These are phyloP conservation scores for Solanum virginianum DNA, from an alignment of 257 asterid species.

Conservation along the genomic window DNA sequence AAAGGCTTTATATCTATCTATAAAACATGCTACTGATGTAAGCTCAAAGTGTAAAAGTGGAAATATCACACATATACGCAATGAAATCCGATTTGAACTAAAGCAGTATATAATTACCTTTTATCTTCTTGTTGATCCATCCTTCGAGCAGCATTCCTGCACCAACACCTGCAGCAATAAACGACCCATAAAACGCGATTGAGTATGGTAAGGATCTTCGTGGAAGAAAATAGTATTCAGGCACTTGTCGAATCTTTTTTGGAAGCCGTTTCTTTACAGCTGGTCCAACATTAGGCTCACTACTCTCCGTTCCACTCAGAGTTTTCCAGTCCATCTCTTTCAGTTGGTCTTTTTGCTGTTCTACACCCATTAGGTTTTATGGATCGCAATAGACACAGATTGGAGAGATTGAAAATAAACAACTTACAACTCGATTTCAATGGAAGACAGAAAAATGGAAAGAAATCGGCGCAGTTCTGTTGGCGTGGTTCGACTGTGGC, in stretches of 20 bases:
- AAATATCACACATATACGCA: neutral
- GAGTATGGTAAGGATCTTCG: constrained; percentile 42
- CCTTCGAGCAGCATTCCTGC: constrained; percentile 73
- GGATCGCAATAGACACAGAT: neutral
- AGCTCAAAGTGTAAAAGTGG: neutral
- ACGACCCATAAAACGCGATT: constrained; percentile 43
- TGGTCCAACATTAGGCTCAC: constrained; percentile 23
- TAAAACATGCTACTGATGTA: neutral
- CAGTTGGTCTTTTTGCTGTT: constrained; percentile 31
- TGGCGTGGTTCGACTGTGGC: neutral
- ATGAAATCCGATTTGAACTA: neutral
- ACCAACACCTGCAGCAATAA: constrained; percentile 75
- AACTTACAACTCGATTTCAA: neutral
- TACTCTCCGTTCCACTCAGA: constrained; percentile 22
- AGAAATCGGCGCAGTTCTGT: neutral
- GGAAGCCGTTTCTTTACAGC: constrained; percentile 58
- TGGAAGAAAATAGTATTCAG: constrained; percentile 77
- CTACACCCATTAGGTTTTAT: constrained; percentile 26
- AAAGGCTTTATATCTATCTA: neutral
- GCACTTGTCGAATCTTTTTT: constrained; percentile 54
- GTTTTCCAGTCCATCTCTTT: constrained; percentile 59
- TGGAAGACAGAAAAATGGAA: neutral
- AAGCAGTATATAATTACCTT: constrained; percentile 26
- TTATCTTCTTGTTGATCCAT: constrained; percentile 74
- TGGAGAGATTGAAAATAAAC: neutral